Base-by-base conservation (phyloP, 2,329 filamentous ascomycete genomes). In the Paramyrothecium sp. region DNA sequence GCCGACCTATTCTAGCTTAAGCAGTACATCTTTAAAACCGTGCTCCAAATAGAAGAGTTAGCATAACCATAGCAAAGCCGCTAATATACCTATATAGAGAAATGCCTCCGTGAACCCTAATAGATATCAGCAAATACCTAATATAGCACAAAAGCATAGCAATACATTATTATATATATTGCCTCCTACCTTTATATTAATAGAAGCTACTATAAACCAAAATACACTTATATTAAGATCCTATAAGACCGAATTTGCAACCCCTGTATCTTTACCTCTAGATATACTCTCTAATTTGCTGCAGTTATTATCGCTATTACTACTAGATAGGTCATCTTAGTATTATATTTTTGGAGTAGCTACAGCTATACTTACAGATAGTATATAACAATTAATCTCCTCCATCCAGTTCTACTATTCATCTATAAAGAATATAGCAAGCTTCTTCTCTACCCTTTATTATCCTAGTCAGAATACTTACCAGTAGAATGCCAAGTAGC, bases 21-120 rank as follows among this genome's bases (percentile, higher is more conserved):
- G 26, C 20, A 53, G 54, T 47, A 53, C 13, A 33, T 51, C 46
- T 47, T 56, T 30, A 22, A 59, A 59, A 3, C 46, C 17, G 7
- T 46, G 2, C 59, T 59, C 57, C 8, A 61, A 34, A 49, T 59
- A 61, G 33, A 61, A 61, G 10, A 61, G 46, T 22, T 54, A 51
- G 19, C 13, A 26, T 46, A 51, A 44, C 57, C 41, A 61, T 20
- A 59, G 46, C 38, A 61, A 12, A 3, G 44, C 57, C 2, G 50
- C 53, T 10, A 61, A 53, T 41, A 54, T 55, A n/a, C n/a, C n/a
- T n/a, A n/a, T n/a, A n/a, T n/a, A n/a, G n/a, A n/a, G n/a, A n/a
- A n/a, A n/a, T n/a, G n/a, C n/a, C n/a, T n/a, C n/a, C n/a, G n/a
- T n/a, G n/a, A n/a, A n/a, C n/a, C n/a, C n/a, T n/a, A n/a, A n/a